Base-by-base conservation (phyloP, 2,329 filamentous ascomycete genomes). In the Penicillium brasilianum region DNA sequence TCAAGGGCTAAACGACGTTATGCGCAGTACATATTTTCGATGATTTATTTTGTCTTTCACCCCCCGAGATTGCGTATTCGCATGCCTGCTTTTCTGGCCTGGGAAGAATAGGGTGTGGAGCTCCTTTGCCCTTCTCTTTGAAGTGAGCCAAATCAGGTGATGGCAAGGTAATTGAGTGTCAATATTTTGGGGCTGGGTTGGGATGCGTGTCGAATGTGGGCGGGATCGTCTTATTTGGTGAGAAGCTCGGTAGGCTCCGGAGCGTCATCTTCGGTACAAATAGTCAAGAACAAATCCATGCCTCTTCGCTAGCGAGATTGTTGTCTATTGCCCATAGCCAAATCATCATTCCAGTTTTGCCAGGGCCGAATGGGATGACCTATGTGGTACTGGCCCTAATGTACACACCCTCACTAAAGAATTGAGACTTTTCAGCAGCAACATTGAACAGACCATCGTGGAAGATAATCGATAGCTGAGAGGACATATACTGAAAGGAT, bases 401-500 rank as follows among this genome's bases (percentile, higher is more conserved):
- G 37, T 41, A 41, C 37, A 41, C 37, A 6, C 34, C n/a, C n/a
- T n/a, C n/a, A n/a, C n/a, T n/a, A n/a, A n/a, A n/a, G n/a, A n/a
- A n/a, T n/a, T n/a, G n/a, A n/a, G n/a, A n/a, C n/a, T n/a, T n/a
- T n/a, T n/a, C n/a, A n/a, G n/a, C n/a, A n/a, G n/a, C n/a, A n/a
- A n/a, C n/a, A n/a, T n/a, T n/a, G n/a, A n/a, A n/a, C n/a, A n/a
- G n/a, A n/a, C n/a, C n/a, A n/a, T n/a, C n/a, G n/a, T n/a, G n/a
- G n/a, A n/a, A n/a, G n/a, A n/a, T n/a, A n/a, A 66, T 61, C 59
- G 64, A 55, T 44, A 65, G 53, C 58, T 65, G 60, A 59, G 52
- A 67, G 37, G 63, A 60, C 55, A 71, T 55, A 68, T 67, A 59
- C 55, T 48, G 58, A 49, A 65, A 64, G 62, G 41, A 60, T 64